Evolutionary conservation across 106 monocot species (phyloP).

Genomic region (Narthecium ossifragum): DNA sequence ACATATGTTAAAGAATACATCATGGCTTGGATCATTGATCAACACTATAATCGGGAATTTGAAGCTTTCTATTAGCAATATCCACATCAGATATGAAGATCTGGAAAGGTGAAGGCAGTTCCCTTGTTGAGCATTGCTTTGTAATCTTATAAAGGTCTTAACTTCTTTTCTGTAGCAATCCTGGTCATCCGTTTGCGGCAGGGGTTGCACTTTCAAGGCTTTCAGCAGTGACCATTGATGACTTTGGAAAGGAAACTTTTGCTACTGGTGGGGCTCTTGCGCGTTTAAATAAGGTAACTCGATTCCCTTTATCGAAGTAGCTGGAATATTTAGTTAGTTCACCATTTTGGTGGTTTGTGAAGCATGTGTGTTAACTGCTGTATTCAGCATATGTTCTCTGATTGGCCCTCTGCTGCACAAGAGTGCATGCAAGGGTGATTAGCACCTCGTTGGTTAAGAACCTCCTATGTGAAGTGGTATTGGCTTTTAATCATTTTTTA

Average conservation of each 20-base stretch:
- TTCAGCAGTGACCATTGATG: constrained; percentile 93
- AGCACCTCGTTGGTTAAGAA: too few species aligned
- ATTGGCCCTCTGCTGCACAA: too few species aligned
- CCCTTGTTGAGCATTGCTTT: constrained; percentile 2
- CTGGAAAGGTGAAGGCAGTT: constrained; percentile 59
- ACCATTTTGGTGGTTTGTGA: too few species aligned
- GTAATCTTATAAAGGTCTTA: constrained; percentile 1
- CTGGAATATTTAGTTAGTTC: too few species aligned
- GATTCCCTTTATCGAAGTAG: too few species aligned
- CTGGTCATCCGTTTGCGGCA: constrained; percentile 95
- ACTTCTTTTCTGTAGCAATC: constrained; percentile 67
- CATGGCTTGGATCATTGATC: constrained; percentile 96
- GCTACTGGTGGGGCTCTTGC: constrained; percentile 90
- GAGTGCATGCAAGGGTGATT: too few species aligned
- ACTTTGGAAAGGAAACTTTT: constrained; percentile 89
- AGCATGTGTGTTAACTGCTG: too few species aligned
- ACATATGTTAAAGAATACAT: constrained; percentile 59
- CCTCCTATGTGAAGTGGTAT: too few species aligned
- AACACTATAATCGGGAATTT: constrained; percentile 95
- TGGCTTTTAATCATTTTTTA: too few species aligned
- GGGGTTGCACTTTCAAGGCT: constrained; percentile 70
- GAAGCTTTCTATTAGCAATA: constrained; percentile 88
- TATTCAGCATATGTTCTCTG: too few species aligned
- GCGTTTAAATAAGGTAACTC: constrained; percentile 88
- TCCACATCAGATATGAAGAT: constrained; percentile 98